phyloP scores from a whole-genome alignment of 805 yeast genomes.

The Starmerella bombi region DNA sequence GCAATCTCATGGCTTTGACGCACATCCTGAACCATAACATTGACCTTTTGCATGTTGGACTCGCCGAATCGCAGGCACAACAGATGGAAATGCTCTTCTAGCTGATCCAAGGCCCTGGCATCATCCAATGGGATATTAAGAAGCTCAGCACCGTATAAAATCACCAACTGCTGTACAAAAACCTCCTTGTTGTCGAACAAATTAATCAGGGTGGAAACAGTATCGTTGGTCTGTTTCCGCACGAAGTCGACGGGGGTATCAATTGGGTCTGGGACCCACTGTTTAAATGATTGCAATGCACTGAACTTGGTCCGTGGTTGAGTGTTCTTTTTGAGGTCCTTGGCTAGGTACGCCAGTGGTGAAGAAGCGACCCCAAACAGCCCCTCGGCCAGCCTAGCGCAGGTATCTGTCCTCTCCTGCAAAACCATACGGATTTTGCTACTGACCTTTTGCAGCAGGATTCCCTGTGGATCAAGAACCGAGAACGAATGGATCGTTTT shows the following conservation, averaged over 20 bases:
- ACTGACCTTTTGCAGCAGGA: conserved; percentile 61
- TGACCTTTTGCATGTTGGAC: conserved; percentile 51
- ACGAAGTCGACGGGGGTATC: conserved; percentile 82
- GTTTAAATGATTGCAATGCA: conserved; percentile 28
- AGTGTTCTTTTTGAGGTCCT: conserved; percentile 32
- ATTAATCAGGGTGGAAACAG: conserved; percentile 56
- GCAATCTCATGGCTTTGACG: conserved; percentile 32
- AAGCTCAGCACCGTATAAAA: conserved; percentile 45
- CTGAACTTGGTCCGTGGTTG: conserved; percentile 19
- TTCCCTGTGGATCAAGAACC: conserved; percentile 76
- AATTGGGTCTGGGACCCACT: conserved; percentile 77
- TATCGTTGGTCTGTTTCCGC: conserved; percentile 43
- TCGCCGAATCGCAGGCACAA: conserved; percentile 55
- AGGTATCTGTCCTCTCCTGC: conserved; percentile 60
- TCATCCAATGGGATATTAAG: conserved; percentile 23
- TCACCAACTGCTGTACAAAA: conserved; percentile 52
- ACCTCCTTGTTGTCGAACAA: conserved; percentile 57
- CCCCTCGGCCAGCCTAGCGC: conserved; percentile 56
- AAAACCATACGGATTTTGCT: conserved; percentile 63
- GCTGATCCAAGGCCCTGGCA: conserved; percentile 19
- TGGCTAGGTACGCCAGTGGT: conserved; percentile 39
- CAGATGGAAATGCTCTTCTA: conserved; percentile 37
- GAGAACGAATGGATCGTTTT: conserved; percentile 59
- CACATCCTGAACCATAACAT: conserved; percentile 53
- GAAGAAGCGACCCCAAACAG: conserved; percentile 38